Conservation (phyloP, 1,284 basidiomycete genomes). For the Hymenochaete sp. region DNA sequence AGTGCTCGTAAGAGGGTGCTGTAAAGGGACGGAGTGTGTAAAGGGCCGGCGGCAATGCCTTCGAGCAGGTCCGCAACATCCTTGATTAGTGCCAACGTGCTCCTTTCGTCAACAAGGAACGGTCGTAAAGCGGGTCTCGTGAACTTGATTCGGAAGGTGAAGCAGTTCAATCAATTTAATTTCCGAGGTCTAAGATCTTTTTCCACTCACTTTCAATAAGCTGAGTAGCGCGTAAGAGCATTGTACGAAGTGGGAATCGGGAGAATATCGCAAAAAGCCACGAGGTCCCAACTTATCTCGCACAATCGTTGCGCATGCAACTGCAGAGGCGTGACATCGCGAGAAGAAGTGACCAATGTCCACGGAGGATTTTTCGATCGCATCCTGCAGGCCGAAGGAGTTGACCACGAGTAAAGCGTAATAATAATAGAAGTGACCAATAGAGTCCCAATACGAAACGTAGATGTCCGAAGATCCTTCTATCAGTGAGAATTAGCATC, state of each 20-base stretch:
- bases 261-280: constrained; percentile 76
- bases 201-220: constrained; percentile 69
- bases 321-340: constrained; percentile 72
- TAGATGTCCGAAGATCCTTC: constrained; percentile 6
- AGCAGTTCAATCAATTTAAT: too few species aligned
- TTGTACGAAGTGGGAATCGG: constrained; percentile 90
- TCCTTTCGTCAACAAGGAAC: constrained; percentile 66
- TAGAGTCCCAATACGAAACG: constrained; percentile 42
- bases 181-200: too few species aligned
- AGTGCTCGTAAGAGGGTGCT: constrained; percentile 78
- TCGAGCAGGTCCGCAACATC: constrained; percentile 78
- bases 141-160: constrained; percentile 50
- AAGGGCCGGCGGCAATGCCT: constrained; percentile 59
- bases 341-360: constrained; percentile 85
- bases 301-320: constrained; percentile 58
- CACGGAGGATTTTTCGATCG: constrained; percentile 65
- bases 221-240: constrained; percentile 83
- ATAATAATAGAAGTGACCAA: constrained; percentile 71
- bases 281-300: constrained; percentile 68
- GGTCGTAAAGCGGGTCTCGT: constrained; percentile 74
- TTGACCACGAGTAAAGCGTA: constrained; percentile 85
- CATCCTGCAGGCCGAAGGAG: constrained; percentile 92
- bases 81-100: constrained; percentile 63
- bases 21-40: constrained; percentile 83
- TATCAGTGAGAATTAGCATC: not conserved